Evolutionary conservation across 139 green algal genomes (phyloP).

Genomic region (Chlamydomonas incerta): DNA sequence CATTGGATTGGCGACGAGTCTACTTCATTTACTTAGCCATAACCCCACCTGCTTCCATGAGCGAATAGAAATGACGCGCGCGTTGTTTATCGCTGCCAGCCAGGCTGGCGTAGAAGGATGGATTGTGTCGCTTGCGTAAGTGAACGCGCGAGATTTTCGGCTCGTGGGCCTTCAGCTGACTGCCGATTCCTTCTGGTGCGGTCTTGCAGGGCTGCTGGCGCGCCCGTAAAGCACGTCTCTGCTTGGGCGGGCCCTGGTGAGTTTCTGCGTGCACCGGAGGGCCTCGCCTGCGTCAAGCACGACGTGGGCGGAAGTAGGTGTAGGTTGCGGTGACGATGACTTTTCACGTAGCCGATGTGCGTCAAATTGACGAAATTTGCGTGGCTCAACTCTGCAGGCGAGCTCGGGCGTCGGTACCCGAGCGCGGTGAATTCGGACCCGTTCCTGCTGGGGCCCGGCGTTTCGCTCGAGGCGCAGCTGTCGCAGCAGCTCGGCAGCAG

Average conservation of each 20-base stretch:
- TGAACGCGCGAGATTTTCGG: background rate
- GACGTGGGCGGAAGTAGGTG: too few relatives aligned
- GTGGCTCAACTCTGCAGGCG: too few relatives aligned
- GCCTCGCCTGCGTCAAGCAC: too few relatives aligned
- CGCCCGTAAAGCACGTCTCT: background rate
- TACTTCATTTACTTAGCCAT: too few relatives aligned
- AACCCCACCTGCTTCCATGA: background rate
- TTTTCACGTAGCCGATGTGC: too few relatives aligned
- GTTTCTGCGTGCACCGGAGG: background rate
- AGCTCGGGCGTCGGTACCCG: background rate
- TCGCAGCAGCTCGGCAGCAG: background rate
- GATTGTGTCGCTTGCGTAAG: slow-evolving; percentile 46
- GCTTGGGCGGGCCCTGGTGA: slow-evolving; percentile 22
- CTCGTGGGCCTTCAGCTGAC: too few relatives aligned
- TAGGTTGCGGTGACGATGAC: too few relatives aligned
- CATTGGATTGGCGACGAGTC: too few relatives aligned
- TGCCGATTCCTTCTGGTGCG: background rate
- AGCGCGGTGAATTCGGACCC: background rate
- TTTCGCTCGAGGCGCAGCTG: background rate
- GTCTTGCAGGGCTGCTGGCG: background rate
- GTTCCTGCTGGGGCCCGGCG: slow-evolving; percentile 12
- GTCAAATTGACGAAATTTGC: too few relatives aligned
- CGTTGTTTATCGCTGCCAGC: slow-evolving; percentile 7
- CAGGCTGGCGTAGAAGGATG: background rate
- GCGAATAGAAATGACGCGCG: background rate